Conservation (phyloP, 805 yeast species). For the Torulaspora microellipsoides region DNA sequence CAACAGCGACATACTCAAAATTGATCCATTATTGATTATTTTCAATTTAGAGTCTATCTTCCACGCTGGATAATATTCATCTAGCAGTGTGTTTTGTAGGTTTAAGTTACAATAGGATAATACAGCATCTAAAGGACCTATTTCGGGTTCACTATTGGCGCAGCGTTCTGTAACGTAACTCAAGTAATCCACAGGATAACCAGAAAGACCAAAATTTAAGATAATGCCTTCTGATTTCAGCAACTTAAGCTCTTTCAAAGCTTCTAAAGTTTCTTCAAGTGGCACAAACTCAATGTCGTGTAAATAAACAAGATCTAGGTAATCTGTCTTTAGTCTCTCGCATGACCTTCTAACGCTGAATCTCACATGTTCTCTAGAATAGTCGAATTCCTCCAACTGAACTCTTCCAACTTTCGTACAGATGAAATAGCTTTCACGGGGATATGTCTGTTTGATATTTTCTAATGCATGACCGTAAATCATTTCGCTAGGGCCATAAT, state of each 20-base stretch:
- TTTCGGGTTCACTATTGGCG: constrained; percentile 36
- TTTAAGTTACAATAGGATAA: constrained; percentile 80
- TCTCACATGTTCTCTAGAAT: constrained; percentile 55
- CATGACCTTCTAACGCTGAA: constrained; percentile 63
- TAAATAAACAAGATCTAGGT: constrained; percentile 76
- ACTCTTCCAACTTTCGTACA: constrained; percentile 87
- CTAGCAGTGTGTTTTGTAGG: constrained; percentile 62
- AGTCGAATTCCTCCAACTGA: constrained; percentile 66
- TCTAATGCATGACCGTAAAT: constrained; percentile 65
- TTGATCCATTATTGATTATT: constrained; percentile 72
- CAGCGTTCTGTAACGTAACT: constrained; percentile 44
- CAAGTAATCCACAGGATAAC: constrained; percentile 76
- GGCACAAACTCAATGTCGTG: constrained; percentile 86
- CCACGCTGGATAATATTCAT: constrained; percentile 46
- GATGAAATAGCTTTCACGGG: constrained; percentile 61
- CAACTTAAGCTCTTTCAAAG: constrained; percentile 53
- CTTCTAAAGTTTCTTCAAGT: constrained; percentile 51
- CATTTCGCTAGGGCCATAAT: constrained; percentile 83
- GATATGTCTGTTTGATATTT: constrained; percentile 33
- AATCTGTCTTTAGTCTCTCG: constrained; percentile 56
- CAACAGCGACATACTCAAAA: constrained; percentile 81
- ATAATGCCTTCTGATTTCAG: constrained; percentile 63
- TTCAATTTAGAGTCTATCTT: constrained; percentile 49
- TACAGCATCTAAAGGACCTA: constrained; percentile 68
- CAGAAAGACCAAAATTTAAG: constrained; percentile 70